Evolutionary conservation across 2,329 filamentous ascomycete species (phyloP).

Genomic region (Madurella fahalii): DNA sequence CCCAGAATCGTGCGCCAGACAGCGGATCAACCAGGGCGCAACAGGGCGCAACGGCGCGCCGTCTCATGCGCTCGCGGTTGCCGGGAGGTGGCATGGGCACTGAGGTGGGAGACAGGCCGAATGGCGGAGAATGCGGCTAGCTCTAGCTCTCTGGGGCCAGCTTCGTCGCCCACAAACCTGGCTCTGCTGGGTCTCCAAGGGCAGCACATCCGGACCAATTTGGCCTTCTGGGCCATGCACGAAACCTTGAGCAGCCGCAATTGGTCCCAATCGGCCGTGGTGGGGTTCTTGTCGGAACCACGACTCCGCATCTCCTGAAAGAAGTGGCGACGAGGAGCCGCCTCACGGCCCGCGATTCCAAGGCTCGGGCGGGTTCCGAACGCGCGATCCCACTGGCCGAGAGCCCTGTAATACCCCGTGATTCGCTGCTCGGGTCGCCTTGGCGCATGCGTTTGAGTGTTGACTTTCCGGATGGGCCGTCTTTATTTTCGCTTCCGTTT

Average conservation of each 20-base stretch:
- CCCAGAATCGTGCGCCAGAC: background rate
- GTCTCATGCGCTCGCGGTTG: no score
- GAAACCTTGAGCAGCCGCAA: slow-evolving; percentile 11
- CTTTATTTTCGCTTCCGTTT: background rate
- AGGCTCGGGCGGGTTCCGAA: slow-evolving; percentile 16
- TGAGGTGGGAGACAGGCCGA: background rate
- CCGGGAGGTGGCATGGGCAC: background rate
- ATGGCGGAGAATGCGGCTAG: slow-evolving; percentile 11
- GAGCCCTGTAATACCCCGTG: slow-evolving; percentile 2
- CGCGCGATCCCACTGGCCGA: background rate
- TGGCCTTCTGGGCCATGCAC: slow-evolving; percentile 21
- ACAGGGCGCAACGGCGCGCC: no score
- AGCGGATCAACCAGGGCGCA: background rate
- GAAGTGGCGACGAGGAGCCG: slow-evolving; percentile 26
- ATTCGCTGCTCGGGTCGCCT: slow-evolving; percentile 13
- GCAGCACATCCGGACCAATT: slow-evolving; percentile 24
- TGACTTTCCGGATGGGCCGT: background rate
- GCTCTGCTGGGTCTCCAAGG: slow-evolving; percentile 3
- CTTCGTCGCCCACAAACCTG: background rate
- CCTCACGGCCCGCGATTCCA: slow-evolving; percentile 29
- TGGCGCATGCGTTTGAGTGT: slow-evolving; percentile 1
- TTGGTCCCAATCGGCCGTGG: slow-evolving; percentile 18
- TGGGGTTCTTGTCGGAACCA: slow-evolving; percentile 24
- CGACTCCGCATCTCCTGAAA: slow-evolving; percentile 29
- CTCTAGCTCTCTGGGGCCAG: background rate